Evolutionary conservation across 1,284 basidiomycete genomes (phyloP), one percentile per base, ranked within the genome.

Genomic region (Amanita bisporigera): DNA sequence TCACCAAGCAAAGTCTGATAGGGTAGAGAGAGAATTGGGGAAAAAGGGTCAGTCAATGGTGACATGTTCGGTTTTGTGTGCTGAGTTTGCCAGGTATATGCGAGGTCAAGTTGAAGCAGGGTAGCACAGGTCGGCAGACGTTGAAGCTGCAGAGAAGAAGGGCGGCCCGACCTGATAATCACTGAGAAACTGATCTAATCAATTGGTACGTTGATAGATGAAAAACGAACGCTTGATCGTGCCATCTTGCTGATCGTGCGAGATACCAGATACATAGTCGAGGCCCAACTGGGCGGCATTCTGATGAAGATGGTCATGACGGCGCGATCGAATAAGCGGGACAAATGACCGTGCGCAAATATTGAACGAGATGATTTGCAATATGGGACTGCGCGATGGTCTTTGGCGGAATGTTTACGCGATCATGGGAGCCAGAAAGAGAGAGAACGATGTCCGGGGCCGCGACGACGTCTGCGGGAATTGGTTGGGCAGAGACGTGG

Each of bases 241-340:
- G 58, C 78, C 83, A 67, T 81, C 76, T 66, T 85, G 83, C 61
- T 82, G 77, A 52, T 87, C 49, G 19, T 57, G 72, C 68, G 83
- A 83, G 38, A 85, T 72, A 67, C 83, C 78, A 21, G 90, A 89
- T 38, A 91, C 79, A 60, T 81, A 80, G 66, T 83, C 84, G 50
- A 91, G 77, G 43, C 88, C 88, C 9, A 92, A 83, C 66, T 83
- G 80, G 60, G 74, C 69, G 14, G 86, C 79, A 74, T 92, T 90
- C 90, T 92, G 71, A 36, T 26, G 29, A 47, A 58, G 33, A 61
- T 47, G 47, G 66, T 71, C 50, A 40, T 57, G 36, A 63, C 50
- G 59, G 66, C 59, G 29, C n/a, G 40, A 52, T 63, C 66, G 63
- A 19, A 21, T 41, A 12, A 60, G 60, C 40, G 66, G 41, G 38